Percentiles rank a stretch among this genome's conserved stretches.
Conservation (phyloP, 176 grass and related monocot species). For the Olyra latifolia region DNA sequence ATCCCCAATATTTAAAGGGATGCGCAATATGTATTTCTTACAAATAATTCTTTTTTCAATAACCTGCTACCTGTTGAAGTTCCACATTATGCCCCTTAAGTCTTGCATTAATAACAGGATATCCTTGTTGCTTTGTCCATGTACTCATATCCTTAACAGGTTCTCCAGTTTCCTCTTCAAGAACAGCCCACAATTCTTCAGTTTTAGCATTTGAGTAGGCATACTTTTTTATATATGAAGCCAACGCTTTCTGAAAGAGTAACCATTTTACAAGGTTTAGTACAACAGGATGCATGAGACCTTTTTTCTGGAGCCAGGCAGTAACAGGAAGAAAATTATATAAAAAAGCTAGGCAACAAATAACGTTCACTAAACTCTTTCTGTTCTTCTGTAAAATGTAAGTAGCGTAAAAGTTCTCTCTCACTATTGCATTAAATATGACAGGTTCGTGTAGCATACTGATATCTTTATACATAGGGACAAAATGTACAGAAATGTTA, state of each 20-base stretch:
- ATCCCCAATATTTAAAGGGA: no score
- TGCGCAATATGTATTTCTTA: no score
- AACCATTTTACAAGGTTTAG: slow-evolving; percentile 1
- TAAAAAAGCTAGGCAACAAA: slow-evolving; percentile 5
- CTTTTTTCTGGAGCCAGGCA: neutral
- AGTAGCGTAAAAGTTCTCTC: neutral
- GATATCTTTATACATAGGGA: no score
- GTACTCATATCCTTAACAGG: slow-evolving; percentile 73
- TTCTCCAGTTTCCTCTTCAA: no score
- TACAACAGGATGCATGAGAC: neutral
- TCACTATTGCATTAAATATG: neutral
- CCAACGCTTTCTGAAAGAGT: slow-evolving; percentile 66
- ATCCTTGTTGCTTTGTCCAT: slow-evolving; percentile 96
- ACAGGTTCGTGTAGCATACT: no score
- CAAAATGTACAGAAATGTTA: no score
- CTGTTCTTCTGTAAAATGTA: neutral
- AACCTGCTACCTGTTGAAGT: slow-evolving; percentile 65
- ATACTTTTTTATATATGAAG: no score
- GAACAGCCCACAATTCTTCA: no score
- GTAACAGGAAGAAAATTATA: slow-evolving; percentile 16
- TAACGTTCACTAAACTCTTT: neutral
- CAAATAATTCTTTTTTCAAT: no score
- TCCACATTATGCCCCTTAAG: slow-evolving; percentile 56
- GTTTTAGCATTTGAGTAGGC: no score
- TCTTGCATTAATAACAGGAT: slow-evolving; percentile 70